These are phyloP conservation scores for Tillandsia fasciculata DNA, from an alignment of 176 grass and related monocot species.

Conservation along the genomic window DNA sequence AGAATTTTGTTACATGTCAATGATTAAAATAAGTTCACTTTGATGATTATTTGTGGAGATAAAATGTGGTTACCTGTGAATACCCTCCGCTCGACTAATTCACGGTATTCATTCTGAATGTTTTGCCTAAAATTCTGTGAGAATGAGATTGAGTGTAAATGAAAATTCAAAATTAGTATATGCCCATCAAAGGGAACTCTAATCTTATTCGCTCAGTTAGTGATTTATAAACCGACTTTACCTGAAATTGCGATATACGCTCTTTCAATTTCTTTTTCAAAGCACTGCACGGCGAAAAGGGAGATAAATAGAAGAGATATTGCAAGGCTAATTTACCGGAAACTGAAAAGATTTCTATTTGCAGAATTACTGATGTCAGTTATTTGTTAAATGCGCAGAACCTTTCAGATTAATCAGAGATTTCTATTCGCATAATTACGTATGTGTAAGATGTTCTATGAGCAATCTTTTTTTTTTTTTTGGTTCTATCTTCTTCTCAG, in stretches of 20 bases:
- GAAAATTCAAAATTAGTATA: background rate
- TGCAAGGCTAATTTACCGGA: too few species aligned
- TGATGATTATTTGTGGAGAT: background rate
- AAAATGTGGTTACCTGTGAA: slow-evolving; percentile 27
- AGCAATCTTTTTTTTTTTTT: background rate
- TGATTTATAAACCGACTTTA: background rate
- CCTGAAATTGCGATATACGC: slow-evolving; percentile 35
- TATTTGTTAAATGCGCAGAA: background rate
- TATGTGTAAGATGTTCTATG: background rate
- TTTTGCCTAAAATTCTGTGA: slow-evolving; percentile 30
- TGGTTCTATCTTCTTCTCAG: background rate
- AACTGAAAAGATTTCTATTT: too few species aligned
- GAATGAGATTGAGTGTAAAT: background rate
- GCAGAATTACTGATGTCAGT: too few species aligned
- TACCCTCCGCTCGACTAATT: slow-evolving; percentile 35
- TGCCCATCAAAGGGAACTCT: background rate
- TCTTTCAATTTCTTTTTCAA: slow-evolving; percentile 46
- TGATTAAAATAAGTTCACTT: background rate
- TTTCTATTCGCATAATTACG: background rate
- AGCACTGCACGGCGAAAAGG: slow-evolving; percentile 15
- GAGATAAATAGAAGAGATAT: background rate
- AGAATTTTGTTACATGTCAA: background rate
- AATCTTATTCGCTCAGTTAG: background rate
- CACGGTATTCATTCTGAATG: slow-evolving; percentile 32
- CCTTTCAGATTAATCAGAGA: background rate